Evolutionary conservation across 345 rosid genomes (phyloP).

Genomic region (Acer yangbiense): DNA sequence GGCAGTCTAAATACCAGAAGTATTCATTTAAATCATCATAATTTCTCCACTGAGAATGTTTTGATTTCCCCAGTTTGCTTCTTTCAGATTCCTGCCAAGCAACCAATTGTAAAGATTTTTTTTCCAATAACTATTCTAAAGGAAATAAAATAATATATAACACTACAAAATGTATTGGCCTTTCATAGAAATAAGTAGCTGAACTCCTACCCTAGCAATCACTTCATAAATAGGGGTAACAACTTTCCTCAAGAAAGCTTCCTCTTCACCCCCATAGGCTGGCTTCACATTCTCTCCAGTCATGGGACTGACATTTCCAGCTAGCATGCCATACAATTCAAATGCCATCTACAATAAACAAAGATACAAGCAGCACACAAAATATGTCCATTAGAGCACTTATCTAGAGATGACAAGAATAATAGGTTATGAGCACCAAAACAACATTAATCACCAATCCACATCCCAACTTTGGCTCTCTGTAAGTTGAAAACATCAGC

Average conservation of each 20-base stretch:
- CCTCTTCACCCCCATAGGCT: constrained; percentile 97
- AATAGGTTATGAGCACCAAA: constrained; percentile 5
- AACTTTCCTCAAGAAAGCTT: constrained; percentile 91
- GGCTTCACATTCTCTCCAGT: constrained; percentile 99
- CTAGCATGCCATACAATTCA: constrained; percentile 96
- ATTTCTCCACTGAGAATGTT: constrained; percentile 99
- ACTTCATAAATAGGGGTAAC: constrained; percentile 91
- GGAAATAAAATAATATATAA: constrained; percentile 9
- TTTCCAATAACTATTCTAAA: not conserved
- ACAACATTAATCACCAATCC: not conserved
- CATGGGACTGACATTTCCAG: constrained; percentile 97
- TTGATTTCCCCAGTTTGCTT: constrained; percentile 83
- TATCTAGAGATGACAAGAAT: not conserved
- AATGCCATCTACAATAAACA: constrained; percentile 81
- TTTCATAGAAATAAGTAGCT: constrained; percentile 4
- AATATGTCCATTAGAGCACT: constrained; percentile 16
- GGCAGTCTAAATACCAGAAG: constrained; percentile 66
- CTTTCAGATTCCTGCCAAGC: constrained; percentile 80
- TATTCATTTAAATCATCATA: constrained; percentile 97
- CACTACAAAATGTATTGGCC: constrained; percentile 11
- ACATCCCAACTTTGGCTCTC: not conserved
- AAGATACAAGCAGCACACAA: constrained; percentile 7
- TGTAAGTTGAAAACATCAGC: constrained; percentile 3
- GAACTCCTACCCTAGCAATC: constrained; percentile 60
- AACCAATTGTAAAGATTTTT: constrained; percentile 7